Conservation (phyloP, 495 filamentous ascomycete genomes). For the Hypoxylon cercidicola region DNA sequence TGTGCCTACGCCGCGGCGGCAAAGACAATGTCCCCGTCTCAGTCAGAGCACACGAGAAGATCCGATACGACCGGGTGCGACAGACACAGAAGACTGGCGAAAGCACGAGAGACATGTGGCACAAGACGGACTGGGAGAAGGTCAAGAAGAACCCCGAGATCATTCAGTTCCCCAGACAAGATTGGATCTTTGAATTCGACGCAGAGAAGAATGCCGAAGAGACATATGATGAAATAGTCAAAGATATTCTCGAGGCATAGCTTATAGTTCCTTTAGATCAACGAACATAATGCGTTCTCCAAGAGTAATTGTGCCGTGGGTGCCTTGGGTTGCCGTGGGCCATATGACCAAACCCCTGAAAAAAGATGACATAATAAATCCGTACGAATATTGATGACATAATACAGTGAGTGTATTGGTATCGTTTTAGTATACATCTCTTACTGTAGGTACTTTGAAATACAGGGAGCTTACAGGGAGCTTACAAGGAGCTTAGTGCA, state of each 20-base stretch:
- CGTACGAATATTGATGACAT: no score
- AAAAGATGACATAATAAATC: no score
- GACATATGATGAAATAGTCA: slow-evolving; percentile 56
- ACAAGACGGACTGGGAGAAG: slow-evolving; percentile 66
- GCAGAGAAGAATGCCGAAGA: slow-evolving; percentile 66
- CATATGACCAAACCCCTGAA: no score
- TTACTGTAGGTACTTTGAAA: no score
- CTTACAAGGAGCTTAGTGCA: no score
- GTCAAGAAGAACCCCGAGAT: slow-evolving; percentile 61
- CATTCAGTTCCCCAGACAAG: slow-evolving; percentile 64
- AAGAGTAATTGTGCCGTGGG: no score
- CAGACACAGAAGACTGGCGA: slow-evolving; percentile 64
- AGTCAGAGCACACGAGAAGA: slow-evolving; percentile 60
- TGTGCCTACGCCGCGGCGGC: slow-evolving; percentile 65
- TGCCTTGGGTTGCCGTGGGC: no score
- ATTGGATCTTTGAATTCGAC: slow-evolving; percentile 68
- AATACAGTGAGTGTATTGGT: no score
- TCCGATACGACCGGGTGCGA: slow-evolving; percentile 60
- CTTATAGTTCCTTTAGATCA: neutral
- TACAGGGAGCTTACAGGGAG: no score
- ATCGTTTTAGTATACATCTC: no score
- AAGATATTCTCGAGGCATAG: slow-evolving; percentile 28
- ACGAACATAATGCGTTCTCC: neutral
- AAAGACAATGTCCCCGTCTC: slow-evolving; percentile 60
- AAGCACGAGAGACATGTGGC: slow-evolving; percentile 64